These are phyloP conservation scores for Lanmaoa rubissima DNA, from an alignment of 768 basidiomycete genomes.

Conservation along the genomic window DNA sequence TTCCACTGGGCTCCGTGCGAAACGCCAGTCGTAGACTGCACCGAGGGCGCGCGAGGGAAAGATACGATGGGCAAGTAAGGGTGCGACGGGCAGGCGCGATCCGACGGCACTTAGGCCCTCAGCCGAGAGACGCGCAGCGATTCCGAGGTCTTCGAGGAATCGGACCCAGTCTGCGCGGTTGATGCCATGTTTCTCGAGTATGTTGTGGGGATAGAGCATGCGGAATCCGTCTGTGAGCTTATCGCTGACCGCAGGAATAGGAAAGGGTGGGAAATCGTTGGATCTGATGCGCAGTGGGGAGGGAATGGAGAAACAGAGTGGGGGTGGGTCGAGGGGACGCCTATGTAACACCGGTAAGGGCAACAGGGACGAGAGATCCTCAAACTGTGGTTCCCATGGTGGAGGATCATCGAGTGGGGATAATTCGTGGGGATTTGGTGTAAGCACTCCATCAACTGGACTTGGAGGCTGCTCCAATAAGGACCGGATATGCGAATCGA, in stretches of 20 bases:
- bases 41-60: slow-evolving; percentile 17
- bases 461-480: not conserved
- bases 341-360: not conserved
- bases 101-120: slow-evolving; percentile 23
- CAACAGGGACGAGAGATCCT: slow-evolving; percentile 14
- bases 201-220: slow-evolving; percentile 22
- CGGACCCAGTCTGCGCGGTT: slow-evolving; percentile 27
- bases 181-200: slow-evolving; percentile 32
- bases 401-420: slow-evolving; percentile 17
- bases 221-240: slow-evolving; percentile 26
- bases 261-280: slow-evolving; percentile 27
- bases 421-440: not conserved
- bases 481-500: not conserved
- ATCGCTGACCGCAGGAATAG: slow-evolving; percentile 22
- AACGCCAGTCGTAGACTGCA: slow-evolving; percentile 19
- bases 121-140: slow-evolving; percentile 28
- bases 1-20: slow-evolving; percentile 15
- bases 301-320: slow-evolving; percentile 27
- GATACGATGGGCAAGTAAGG: slow-evolving; percentile 14
- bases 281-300: slow-evolving; percentile 30
- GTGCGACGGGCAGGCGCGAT: slow-evolving; percentile 19
- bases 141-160: slow-evolving; percentile 28
- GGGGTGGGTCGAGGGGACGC: slow-evolving; percentile 32
- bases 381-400: slow-evolving; percentile 29
- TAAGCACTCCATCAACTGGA: not conserved